These are phyloP conservation scores for Pythium utonaiense DNA, from an alignment of 352 stramenopile genomes.

Conservation along the genomic window DNA sequence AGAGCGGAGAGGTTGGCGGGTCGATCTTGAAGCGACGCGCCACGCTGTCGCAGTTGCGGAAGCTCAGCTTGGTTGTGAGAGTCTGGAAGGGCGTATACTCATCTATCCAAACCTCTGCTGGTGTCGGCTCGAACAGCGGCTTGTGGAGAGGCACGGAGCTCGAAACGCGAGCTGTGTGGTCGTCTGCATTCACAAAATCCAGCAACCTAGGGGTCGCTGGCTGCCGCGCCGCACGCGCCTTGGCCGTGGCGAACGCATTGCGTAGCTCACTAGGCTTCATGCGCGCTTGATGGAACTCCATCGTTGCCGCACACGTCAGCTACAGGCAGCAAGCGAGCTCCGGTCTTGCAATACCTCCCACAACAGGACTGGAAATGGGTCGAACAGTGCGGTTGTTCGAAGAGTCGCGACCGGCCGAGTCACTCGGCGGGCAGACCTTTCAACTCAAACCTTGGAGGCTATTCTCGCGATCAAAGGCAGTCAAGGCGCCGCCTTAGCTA, in stretches of 20 bases:
- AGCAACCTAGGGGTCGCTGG: constrained; percentile 38
- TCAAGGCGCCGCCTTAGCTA: neutral
- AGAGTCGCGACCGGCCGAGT: constrained; percentile 4
- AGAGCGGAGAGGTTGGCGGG: constrained; percentile 81
- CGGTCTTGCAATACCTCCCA: too few relatives aligned
- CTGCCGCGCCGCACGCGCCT: constrained; percentile 38
- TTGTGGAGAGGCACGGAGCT: constrained; percentile 78
- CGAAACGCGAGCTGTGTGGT: constrained; percentile 61
- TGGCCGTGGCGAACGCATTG: constrained; percentile 53
- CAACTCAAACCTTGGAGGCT: neutral
- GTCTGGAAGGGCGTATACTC: constrained; percentile 90
- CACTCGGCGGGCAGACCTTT: neutral
- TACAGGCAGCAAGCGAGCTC: neutral
- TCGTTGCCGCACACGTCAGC: neutral
- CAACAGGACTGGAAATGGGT: neutral
- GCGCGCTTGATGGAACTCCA: constrained; percentile 2
- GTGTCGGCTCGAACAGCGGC: constrained; percentile 85
- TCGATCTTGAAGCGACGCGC: constrained; percentile 89
- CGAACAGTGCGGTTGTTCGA: neutral
- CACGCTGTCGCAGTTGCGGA: constrained; percentile 92
- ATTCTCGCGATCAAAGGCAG: neutral
- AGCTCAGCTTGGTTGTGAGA: constrained; percentile 78
- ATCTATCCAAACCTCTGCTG: constrained; percentile 87
- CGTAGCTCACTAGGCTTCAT: constrained; percentile 70
- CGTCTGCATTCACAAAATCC: constrained; percentile 65